Evolutionary conservation across 2,329 filamentous ascomycete species (phyloP).

Genomic region (Exophiala dermatitidis): DNA sequence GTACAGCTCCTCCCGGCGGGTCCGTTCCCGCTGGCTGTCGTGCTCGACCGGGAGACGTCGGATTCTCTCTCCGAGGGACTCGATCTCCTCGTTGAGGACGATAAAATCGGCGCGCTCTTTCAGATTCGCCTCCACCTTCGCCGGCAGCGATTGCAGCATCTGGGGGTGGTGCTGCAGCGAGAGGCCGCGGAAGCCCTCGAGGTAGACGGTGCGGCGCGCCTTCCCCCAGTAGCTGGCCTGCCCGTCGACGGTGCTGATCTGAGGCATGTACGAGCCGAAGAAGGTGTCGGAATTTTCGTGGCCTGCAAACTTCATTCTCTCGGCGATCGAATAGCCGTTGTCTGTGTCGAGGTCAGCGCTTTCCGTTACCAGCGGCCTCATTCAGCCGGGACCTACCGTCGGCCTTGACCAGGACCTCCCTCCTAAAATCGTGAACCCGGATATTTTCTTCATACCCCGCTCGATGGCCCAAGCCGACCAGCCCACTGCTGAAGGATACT

Average conservation of each 20-base stretch:
- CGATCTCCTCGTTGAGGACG: conserved; percentile 13
- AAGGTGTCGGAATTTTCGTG: conserved; percentile 22
- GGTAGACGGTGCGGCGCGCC: conserved; percentile 19
- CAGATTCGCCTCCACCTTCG: conserved; percentile 18
- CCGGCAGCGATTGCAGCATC: conserved; percentile 17
- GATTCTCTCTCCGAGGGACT: conserved; percentile 9
- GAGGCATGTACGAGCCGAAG: conserved; percentile 21
- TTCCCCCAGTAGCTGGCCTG: conserved; percentile 21
- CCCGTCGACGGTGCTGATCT: conserved; percentile 22
- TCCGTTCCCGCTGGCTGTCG: conserved; percentile 4
- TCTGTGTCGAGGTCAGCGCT: conserved; percentile 14
- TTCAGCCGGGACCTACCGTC: conserved; percentile 18
- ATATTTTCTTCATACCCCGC: conserved; percentile 24
- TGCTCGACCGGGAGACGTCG: not conserved
- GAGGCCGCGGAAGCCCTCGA: conserved; percentile 22
- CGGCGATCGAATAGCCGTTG: conserved; percentile 19
- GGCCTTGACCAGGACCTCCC: conserved; percentile 22
- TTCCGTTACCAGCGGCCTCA: conserved; percentile 6
- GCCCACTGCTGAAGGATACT: conserved; percentile 9
- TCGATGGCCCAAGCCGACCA: conserved; percentile 13
- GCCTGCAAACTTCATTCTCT: conserved; percentile 24
- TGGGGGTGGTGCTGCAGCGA: conserved; percentile 21
- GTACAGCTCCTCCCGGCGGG: conserved; percentile 15
- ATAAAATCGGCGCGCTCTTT: conserved; percentile 12
- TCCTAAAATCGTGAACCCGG: conserved; percentile 16